Evolutionary conservation across 306 rosid species (phyloP), one percentile per base, ranked within the genome.

Genomic region (Prunus davidiana): DNA sequence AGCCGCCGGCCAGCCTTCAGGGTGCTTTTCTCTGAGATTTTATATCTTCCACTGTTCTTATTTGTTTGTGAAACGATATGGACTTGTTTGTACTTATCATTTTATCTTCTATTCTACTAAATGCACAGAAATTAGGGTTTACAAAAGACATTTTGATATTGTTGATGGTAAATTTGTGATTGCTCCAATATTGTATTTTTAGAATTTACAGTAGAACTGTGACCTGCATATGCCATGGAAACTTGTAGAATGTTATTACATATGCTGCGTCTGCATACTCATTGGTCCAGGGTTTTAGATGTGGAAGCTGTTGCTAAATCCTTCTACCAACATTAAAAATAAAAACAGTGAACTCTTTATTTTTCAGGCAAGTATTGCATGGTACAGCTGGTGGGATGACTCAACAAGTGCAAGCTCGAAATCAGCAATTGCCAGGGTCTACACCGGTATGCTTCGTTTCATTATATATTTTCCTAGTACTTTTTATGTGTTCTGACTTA

Each of bases 341-440:
- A 62, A 69, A 34, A 27, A 76, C 71, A 57, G 68, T 32, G 41
- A 70, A 38, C 22, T 62, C 62, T 62, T 80, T 77, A 75, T 76
- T 87, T 61, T 86, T 72, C 90, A 95, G 99, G 84, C 99, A 92
- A 89, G 97, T 90, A 60, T 82, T 95, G 91, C 99, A 92, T 71
- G 90, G 88, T 72, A 19, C 97, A 69, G 85, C 91, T 28, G 97
- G 96, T 61, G 96, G 93, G 56, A 91, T 96, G 91, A 87, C 97
- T 88, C 90, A 94, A 60, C 99, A 96, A 87, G 94, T 88, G 81
- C 99, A 96, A 88, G 88, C 91, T 64, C 91, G 94, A 67, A 87
- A 82, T 84, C 99, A 91, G 86, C 99, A 89, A 77, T 71, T 92
- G 77, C 87, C 93, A 30, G 99, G 97, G 82, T 88, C 99, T 74